phyloP scores from a whole-genome alignment of 108 stramenopile species.

The Stephanodiscus minutulus region DNA sequence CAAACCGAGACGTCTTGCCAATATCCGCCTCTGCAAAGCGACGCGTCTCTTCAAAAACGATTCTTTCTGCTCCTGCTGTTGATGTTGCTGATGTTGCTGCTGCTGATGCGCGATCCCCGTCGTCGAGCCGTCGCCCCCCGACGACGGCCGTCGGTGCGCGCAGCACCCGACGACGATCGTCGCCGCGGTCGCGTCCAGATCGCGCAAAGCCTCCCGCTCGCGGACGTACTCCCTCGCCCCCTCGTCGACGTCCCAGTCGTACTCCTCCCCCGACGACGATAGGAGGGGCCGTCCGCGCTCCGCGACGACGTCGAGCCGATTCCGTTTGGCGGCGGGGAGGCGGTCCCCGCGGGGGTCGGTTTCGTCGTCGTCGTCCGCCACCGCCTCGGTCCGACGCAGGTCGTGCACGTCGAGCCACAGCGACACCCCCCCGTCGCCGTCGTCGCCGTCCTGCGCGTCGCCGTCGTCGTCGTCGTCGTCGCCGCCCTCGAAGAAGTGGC shows the following conservation, averaged over 20 bases:
- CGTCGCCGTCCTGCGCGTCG: neutral
- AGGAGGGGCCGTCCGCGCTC: conserved; percentile 59
- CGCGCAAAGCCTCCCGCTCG: conserved; percentile 39
- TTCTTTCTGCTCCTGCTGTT: conserved; percentile 6
- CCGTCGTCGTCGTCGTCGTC: conserved; percentile 5
- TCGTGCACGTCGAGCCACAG: conserved; percentile 6
- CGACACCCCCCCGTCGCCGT: conserved; percentile 3
- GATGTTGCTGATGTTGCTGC: no score
- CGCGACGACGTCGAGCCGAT: conserved; percentile 43
- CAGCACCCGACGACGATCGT: neutral
- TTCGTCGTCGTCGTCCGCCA: neutral
- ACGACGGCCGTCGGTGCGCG: neutral
- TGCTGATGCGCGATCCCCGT: no score
- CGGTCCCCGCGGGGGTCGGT: neutral
- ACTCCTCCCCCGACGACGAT: conserved; percentile 54
- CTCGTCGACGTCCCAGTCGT: conserved; percentile 45
- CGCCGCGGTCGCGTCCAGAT: conserved; percentile 33
- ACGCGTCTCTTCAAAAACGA: conserved; percentile 59
- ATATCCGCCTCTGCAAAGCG: conserved; percentile 67
- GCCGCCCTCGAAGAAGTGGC: conserved; percentile 54
- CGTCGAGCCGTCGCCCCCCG: no score
- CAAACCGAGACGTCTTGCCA: conserved; percentile 72
- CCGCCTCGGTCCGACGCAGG: neutral
- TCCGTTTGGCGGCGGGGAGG: neutral
- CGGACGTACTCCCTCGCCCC: conserved; percentile 52